Evolutionary conservation across 2,329 filamentous ascomycete species (phyloP).

Genomic region (Hypoxylon sp.): DNA sequence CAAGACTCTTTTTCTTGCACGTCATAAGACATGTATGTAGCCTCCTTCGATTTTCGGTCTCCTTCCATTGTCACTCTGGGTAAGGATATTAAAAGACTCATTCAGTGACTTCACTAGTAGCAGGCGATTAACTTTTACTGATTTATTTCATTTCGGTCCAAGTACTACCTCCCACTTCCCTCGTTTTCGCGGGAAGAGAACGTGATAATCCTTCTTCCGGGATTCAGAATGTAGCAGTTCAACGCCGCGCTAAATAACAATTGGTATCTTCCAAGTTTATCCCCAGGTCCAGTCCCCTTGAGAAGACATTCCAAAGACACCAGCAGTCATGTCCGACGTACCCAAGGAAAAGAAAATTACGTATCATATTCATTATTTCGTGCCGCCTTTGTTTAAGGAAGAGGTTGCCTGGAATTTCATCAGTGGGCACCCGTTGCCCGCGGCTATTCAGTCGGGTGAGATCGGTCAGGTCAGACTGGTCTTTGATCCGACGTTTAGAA

Average conservation of each 20-base stretch:
- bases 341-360: conserved; percentile 25
- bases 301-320: conserved; percentile 10
- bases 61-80: no score
- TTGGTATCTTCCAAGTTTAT: conserved; percentile 47
- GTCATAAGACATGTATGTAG: not conserved
- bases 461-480: conserved; percentile 61
- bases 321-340: not conserved
- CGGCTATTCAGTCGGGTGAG: conserved; percentile 59
- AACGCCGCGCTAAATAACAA: conserved; percentile 49
- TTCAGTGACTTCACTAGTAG: not conserved
- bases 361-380: conserved; percentile 36
- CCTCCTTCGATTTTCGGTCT: no score
- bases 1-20: not conserved
- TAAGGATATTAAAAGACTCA: not conserved
- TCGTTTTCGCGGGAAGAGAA: conserved; percentile 21
- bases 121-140: conserved; percentile 4
- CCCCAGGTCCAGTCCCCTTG: conserved; percentile 26
- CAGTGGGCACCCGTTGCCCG: conserved; percentile 37
- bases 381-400: conserved; percentile 25
- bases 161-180: conserved; percentile 25
- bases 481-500: conserved; percentile 65
- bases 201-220: conserved; percentile 24
- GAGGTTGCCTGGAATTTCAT: conserved; percentile 32
- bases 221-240: conserved; percentile 25
- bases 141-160: conserved; percentile 27